Conservation (phyloP, 2,329 filamentous ascomycete genomes). For the Diaporthe nobilis region DNA sequence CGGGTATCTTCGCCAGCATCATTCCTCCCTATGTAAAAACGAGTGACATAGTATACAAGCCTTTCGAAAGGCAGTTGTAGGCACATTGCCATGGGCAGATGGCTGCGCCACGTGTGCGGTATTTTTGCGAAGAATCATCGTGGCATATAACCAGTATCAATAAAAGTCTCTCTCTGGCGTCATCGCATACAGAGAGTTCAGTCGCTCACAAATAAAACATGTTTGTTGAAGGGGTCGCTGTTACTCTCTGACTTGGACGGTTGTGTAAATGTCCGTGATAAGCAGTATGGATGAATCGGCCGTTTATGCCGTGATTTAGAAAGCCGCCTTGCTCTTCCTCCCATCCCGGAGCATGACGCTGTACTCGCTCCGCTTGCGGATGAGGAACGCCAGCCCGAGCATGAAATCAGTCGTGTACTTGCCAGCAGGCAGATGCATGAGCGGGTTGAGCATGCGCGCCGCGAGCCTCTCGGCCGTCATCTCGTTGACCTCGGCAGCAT, state of each 20-base stretch:
- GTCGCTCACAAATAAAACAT: neutral
- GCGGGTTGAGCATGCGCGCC: conserved; percentile 54
- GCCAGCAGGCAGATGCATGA: conserved; percentile 54
- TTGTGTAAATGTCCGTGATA: neutral
- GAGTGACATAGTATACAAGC: conserved; percentile 13
- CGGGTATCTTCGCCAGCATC: conserved; percentile 24
- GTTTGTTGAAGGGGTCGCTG: neutral
- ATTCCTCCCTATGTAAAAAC: neutral
- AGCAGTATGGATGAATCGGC: neutral
- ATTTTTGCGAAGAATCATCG: neutral
- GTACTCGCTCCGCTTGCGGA: conserved; percentile 59
- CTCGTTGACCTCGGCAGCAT: conserved; percentile 55
- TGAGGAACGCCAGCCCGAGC: conserved; percentile 60
- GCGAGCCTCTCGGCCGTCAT: conserved; percentile 62
- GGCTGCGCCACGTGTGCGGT: neutral
- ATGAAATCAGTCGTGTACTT: conserved; percentile 57
- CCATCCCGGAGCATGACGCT: conserved; percentile 52
- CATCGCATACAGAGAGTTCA: neutral
- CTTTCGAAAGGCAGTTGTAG: neutral
- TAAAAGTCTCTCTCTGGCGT: neutral
- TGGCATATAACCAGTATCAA: neutral
- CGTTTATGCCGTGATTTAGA: conserved; percentile 26
- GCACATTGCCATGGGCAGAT: neutral
- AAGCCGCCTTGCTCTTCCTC: conserved; percentile 47
- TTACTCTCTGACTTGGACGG: neutral